Base-by-base conservation (phyloP, 2,329 filamentous ascomycete genomes). In the Ramichloridium luteum region DNA sequence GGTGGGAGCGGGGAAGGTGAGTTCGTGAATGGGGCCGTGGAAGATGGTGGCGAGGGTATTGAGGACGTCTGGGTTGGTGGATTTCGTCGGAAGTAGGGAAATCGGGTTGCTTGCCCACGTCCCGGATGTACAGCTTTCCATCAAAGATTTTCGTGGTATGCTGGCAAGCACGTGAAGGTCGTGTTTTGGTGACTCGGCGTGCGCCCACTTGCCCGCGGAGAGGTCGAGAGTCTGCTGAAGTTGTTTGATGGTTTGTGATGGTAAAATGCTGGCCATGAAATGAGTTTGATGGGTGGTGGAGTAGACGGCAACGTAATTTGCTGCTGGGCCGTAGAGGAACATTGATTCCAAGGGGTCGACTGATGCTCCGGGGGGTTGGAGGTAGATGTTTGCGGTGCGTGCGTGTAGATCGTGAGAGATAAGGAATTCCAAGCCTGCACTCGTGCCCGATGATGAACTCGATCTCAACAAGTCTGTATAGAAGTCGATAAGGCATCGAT, bases 401-500 rank as follows among this genome's bases (percentile, higher is more conserved):
- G 57, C 53, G 45, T 76, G 72, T 4, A 74, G 45, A 1, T 64
- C 60, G 30, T 64, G 56, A 4, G 56, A 45, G 18, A 67, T 60
- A 2, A 75, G 56, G 35, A 71, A 74, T 30, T 69, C 64, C 8
- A 76, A 58, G 36, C 43, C 45, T 5, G 20, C 18, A 4, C 28
- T 34, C n/a, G 10, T 31, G 13, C 23, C 28, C 2, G 33, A 27
- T 5, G 17, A 3, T n/a, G 9, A 1, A 28, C 30, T 38, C 2
- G 61, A 59, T 17, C 56, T 55, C 16, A 76, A 56, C 3, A 74
- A 51, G n/a, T 67, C 61, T 13, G 62, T 59, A 46, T 63, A 72
- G 49, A 74, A 75, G 39, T 70, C 64, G 37, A 76, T 56, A 25
- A 74, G 53, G 4, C 65, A 70, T 55, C 72, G 66, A 40, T 74